A percentile compares a stretch with the other conserved stretches of the same genome.
Evolutionary conservation across 179 eudicot species (phyloP).

Genomic region (Corrigiola litoralis): DNA sequence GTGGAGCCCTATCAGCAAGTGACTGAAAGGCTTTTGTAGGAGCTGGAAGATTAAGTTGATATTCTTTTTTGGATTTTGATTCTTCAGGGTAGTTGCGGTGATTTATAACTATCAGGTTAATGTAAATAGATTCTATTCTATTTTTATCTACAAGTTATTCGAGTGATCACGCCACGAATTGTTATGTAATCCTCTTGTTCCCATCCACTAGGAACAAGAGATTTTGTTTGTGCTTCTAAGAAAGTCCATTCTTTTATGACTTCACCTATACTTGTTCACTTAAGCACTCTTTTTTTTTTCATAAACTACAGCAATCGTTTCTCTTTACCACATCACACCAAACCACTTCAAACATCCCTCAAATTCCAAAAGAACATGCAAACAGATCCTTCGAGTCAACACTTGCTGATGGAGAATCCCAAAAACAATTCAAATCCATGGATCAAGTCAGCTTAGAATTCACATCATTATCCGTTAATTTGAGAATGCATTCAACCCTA

Average conservation of each 20-base stretch:
- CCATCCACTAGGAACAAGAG: slow-evolving; percentile 25
- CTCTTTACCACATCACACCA: too few species aligned
- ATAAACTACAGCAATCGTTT: too few species aligned
- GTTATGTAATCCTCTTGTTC: slow-evolving; percentile 13
- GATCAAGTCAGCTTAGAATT: too few species aligned
- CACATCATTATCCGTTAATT: too few species aligned
- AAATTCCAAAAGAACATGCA: too few species aligned
- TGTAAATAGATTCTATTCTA: slow-evolving; percentile 29
- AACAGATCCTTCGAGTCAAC: too few species aligned
- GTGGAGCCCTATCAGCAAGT: slow-evolving; percentile 36
- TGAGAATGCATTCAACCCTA: too few species aligned
- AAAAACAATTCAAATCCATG: too few species aligned
- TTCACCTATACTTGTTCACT: too few species aligned
- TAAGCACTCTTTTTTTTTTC: too few species aligned
- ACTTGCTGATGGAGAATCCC: too few species aligned
- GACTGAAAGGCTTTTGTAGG: slow-evolving; percentile 18
- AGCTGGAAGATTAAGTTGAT: background rate
- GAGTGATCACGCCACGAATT: slow-evolving; percentile 6
- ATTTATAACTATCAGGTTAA: background rate
- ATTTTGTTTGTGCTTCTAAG: slow-evolving; percentile 1
- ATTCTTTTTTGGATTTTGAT: slow-evolving; percentile 20
- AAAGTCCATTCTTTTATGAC: slow-evolving; percentile 20
- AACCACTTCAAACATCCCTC: too few species aligned
- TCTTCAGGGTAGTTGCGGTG: background rate
- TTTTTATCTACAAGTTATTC: background rate